phyloP scores from a whole-genome alignment of 768 basidiomycete genomes.

The Pisolithus marmoratus region DNA sequence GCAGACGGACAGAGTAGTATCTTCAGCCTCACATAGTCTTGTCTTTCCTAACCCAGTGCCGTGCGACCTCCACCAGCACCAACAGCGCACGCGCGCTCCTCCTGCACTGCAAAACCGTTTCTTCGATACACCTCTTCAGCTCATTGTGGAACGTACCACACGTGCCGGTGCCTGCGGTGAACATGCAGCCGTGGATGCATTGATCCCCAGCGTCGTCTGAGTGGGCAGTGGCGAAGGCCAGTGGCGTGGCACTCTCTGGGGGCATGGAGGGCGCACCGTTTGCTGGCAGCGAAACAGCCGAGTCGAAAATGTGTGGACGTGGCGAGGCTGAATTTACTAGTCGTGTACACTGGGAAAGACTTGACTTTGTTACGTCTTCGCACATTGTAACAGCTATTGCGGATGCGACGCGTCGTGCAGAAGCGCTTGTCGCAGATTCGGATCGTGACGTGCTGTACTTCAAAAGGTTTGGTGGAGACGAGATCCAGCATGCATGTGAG shows the following conservation, averaged over 20 bases:
- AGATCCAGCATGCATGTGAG: conserved; percentile 76
- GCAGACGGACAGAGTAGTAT: conserved; percentile 16
- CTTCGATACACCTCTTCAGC: conserved; percentile 81
- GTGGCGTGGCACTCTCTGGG: conserved; percentile 30
- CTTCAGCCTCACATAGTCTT: neutral
- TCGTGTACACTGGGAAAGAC: conserved; percentile 44
- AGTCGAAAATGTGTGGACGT: neutral
- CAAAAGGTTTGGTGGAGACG: conserved; percentile 74
- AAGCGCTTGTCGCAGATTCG: conserved; percentile 62
- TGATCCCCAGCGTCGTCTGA: conserved; percentile 87
- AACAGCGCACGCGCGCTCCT: conserved; percentile 66
- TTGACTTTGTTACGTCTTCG: conserved; percentile 74
- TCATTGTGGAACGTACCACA: conserved; percentile 80
- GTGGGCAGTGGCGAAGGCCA: conserved; percentile 52
- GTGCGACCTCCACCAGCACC: conserved; percentile 57
- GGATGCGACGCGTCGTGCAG: conserved; percentile 52
- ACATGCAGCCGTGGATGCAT: conserved; percentile 85
- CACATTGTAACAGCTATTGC: conserved; percentile 49
- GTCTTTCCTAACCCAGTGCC: conserved; percentile 5
- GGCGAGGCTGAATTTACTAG: conserved; percentile 6
- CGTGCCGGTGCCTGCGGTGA: conserved; percentile 87
- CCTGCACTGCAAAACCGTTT: conserved; percentile 73
- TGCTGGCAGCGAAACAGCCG: neutral
- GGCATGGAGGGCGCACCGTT: conserved; percentile 42
- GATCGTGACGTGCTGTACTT: conserved; percentile 84